phyloP scores from a whole-genome alignment of 2,329 filamentous ascomycete species.

The Exophiala sp. region DNA sequence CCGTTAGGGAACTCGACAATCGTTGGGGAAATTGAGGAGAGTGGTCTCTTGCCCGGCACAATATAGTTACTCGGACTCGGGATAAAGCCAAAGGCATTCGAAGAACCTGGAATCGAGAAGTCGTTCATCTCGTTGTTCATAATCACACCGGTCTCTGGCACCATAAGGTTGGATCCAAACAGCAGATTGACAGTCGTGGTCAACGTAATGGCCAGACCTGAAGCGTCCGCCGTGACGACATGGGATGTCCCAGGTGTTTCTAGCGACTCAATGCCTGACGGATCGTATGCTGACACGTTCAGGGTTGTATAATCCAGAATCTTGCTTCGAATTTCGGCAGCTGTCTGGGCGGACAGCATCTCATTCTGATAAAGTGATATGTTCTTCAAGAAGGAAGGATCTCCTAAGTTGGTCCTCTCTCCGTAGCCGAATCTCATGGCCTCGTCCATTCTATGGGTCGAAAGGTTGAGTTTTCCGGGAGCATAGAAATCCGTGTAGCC shows the following conservation, averaged over 20 bases:
- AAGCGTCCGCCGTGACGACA: slow-evolving; percentile 62
- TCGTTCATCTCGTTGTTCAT: slow-evolving; percentile 68
- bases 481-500: slow-evolving; percentile 66
- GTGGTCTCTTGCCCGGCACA: slow-evolving; percentile 72
- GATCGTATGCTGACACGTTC: slow-evolving; percentile 71
- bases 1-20: slow-evolving; percentile 68
- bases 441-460: slow-evolving; percentile 79
- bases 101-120: slow-evolving; percentile 75
- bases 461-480: slow-evolving; percentile 58
- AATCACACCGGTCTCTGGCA: slow-evolving; percentile 78
- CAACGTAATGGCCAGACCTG: slow-evolving; percentile 72
- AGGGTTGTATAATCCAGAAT: slow-evolving; percentile 72
- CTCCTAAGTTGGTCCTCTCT: slow-evolving; percentile 72
- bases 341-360: slow-evolving; percentile 63
- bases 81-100: slow-evolving; percentile 81
- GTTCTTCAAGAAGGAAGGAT: slow-evolving; percentile 69
- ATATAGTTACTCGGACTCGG: slow-evolving; percentile 80
- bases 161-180: slow-evolving; percentile 75
- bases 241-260: slow-evolving; percentile 59
- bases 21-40: slow-evolving; percentile 77
- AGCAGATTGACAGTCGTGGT: slow-evolving; percentile 87
- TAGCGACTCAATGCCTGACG: slow-evolving; percentile 61
- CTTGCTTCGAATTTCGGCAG: slow-evolving; percentile 57
- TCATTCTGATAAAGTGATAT: slow-evolving; percentile 61
- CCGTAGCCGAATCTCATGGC: slow-evolving; percentile 88